Base-by-base conservation (phyloP, 331 rosid species). In the Phaseolus coccineus region DNA sequence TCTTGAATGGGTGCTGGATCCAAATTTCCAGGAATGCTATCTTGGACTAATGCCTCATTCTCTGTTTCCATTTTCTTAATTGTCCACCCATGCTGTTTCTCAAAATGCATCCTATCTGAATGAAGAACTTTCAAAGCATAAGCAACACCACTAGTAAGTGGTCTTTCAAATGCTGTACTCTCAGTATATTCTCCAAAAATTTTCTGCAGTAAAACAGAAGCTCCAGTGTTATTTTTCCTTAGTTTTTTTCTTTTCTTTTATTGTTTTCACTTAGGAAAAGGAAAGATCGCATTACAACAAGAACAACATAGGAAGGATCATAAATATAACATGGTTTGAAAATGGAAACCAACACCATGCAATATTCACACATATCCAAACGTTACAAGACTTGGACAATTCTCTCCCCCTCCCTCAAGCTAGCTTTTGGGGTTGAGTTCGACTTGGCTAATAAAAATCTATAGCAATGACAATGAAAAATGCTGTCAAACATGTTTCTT, bases 81-180 rank as follows among this genome's bases (percentile, higher is more conserved):
- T 37, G 87, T 88, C 99, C 99, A 95, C 67, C 98, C 99, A 48
- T 95, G 92, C 81, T 72, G 84, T 83, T 75, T 87, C 87, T 95
- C 99, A 84, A 95, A 95, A 59, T 76, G 80, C 64, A 87, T 88
- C 86, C 99, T 87, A 69, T 91, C 91, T 4, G 89, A 91, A 76
- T 95, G 96, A 80, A 84, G 89, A 78, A 95, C 98, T 93, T 93
- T 93, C 83, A 91, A 68, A 80, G 99, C 98, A 90, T 95, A 95
- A 73, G 98, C 97, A 71, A 95, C 99, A 67, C 99, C 99, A 81
- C 99, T 95, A 52, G 99, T 95, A 58, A 95, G 95, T 57, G 98
- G 99, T 80, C 98, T 91, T 85, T 95, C 98, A 85, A 95, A 95
- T 74, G 96, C 87, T 8, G 98, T 93, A 76, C 92, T 84, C 88